These are phyloP conservation scores for Fusarium lateritium DNA, from an alignment of 2,329 filamentous ascomycete species.

Conservation along the genomic window DNA sequence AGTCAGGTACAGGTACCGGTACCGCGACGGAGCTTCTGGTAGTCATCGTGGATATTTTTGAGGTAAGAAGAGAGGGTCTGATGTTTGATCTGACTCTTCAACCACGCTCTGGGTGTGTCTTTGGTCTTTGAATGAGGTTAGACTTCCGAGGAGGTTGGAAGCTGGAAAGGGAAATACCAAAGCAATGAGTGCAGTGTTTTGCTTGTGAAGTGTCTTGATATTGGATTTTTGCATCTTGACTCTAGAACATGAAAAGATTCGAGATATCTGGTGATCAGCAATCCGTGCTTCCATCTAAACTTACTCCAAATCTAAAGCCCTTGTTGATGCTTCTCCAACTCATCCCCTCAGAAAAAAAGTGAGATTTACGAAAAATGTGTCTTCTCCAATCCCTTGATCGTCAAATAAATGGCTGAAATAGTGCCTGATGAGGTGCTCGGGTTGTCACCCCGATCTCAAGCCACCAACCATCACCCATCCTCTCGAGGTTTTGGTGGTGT, in stretches of 20 bases:
- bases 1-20: slow-evolving; percentile 40
- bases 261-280: slow-evolving; percentile 17
- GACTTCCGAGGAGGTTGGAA: slow-evolving; percentile 8
- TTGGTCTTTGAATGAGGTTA: slow-evolving; percentile 4
- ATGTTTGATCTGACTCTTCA: slow-evolving; percentile 32
- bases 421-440: slow-evolving; percentile 31
- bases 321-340: slow-evolving; percentile 34
- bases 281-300: slow-evolving; percentile 22
- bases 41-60: slow-evolving; percentile 40
- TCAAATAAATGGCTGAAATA: slow-evolving; percentile 14
- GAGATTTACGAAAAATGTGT: slow-evolving; percentile 14
- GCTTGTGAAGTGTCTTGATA: not conserved
- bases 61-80: slow-evolving; percentile 39
- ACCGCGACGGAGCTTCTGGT: slow-evolving; percentile 30
- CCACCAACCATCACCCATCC: slow-evolving; percentile 15
- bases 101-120: slow-evolving; percentile 42
- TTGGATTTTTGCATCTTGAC: not conserved
- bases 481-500: not conserved
- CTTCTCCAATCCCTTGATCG: slow-evolving; percentile 28
- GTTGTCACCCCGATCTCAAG: not conserved
- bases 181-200: slow-evolving; percentile 27
- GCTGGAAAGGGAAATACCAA: slow-evolving; percentile 26
- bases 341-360: not conserved
- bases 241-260: not conserved
- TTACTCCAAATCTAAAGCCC: slow-evolving; percentile 32